phyloP scores from a whole-genome alignment of 306 rosid species.

The Sechiopsis laciniata region DNA sequence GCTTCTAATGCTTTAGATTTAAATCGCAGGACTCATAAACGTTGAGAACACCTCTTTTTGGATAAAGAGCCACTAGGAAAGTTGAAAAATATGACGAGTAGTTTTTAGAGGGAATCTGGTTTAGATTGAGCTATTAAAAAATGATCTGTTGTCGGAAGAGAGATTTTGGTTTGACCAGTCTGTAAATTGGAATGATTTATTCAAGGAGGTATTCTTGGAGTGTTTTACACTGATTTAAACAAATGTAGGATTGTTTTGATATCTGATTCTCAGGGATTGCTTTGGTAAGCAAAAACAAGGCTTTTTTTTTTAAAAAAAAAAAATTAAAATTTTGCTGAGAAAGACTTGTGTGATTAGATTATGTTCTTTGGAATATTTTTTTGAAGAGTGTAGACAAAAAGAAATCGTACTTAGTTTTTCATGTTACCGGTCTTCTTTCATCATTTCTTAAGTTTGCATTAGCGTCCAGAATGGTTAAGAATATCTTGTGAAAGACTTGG shows the following conservation, averaged over 20 bases:
- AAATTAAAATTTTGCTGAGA: not conserved
- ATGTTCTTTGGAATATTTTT: not conserved
- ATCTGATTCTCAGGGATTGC: not conserved
- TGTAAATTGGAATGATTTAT: not conserved
- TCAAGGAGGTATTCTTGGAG: not conserved
- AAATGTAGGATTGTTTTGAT: not conserved
- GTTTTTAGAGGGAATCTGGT: not conserved
- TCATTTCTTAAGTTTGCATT: not conserved
- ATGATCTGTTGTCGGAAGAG: not conserved
- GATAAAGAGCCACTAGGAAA: too few species aligned
- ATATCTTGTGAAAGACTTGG: not conserved
- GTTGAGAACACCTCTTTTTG: too few species aligned
- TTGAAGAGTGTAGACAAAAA: not conserved
- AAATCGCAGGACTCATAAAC: too few species aligned
- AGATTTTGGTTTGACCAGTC: not conserved
- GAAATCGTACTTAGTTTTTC: not conserved
- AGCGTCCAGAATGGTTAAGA: not conserved
- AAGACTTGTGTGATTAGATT: not conserved
- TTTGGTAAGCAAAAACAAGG: not conserved
- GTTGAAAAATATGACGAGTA: too few species aligned
- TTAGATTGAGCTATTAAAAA: not conserved
- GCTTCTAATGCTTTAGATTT: too few species aligned
- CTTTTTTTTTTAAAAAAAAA: not conserved
- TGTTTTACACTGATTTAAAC: not conserved
- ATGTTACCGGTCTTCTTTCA: not conserved